Base-by-base conservation (phyloP, 257 asterid species). In the Lantana camara region DNA sequence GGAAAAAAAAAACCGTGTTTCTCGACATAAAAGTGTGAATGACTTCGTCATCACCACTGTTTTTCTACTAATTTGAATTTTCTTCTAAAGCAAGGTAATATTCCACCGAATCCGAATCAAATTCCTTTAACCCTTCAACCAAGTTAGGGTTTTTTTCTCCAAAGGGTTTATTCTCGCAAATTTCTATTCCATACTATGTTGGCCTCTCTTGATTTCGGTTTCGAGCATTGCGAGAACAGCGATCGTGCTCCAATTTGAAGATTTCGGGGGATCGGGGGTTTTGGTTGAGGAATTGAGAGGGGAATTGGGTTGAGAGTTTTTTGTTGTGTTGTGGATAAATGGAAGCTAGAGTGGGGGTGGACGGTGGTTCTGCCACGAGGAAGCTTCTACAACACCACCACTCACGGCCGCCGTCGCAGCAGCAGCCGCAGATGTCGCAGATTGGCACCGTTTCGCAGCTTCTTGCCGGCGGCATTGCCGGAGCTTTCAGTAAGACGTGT, bases 401-500 rank as follows among this genome's bases (percentile, higher is more conserved):
- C 35, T 60, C 73, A 15, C 72, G 64, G 7, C 73, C 66, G 63
- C 72, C 59, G 66, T 47, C 27, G 64, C 73, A 68, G 49, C 76
- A 50, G 63, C 79, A 72, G 65, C 67, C 79, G 15, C 88, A 82
- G 54, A 62, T 76, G 10, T 57, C 87, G 11, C 90, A 85, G 72
- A 83, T 88, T 38, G 94, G 91, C 6, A 79, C 90, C 15, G 81
- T 85, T n/a, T 81, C 85, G 62, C 90, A 87, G 70, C 93, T 87
- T 44, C 81, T 87, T 53, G 86, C 95, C 19, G 93, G 95, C 22
- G 93, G 95, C 2, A 69, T 87, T 11, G 88, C 95, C 57, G 93
- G 95, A 56, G 90, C 95, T 68, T 82, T 85, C 61, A 75, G 88
- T 75, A 87, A 87, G 74, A 88, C 96, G 0, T 87, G 96, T 65